Evolutionary conservation across 2,329 filamentous ascomycete genomes (phyloP).

Genomic region (Phaeosphaeriaceae sp.): DNA sequence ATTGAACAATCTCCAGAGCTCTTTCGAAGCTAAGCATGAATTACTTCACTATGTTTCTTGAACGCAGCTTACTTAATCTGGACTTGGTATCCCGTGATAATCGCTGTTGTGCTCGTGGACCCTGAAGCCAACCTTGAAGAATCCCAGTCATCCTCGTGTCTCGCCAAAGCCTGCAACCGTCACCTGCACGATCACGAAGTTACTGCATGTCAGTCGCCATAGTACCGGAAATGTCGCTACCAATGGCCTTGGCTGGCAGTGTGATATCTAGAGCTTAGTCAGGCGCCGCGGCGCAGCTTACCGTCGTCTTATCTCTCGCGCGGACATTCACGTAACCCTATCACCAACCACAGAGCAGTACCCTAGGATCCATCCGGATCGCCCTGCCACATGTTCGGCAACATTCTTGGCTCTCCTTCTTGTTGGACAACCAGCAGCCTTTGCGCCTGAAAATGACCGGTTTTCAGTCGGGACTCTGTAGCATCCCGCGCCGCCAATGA

Average conservation of each 20-base stretch:
- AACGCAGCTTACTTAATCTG: background rate
- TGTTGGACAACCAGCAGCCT: conserved; percentile 23
- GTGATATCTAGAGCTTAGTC: conserved; percentile 21
- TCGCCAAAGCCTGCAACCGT: conserved; percentile 22
- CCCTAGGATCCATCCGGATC: background rate
- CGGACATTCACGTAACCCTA: background rate
- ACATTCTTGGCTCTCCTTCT: conserved; percentile 26
- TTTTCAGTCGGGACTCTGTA: conserved; percentile 17
- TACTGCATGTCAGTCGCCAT: conserved; percentile 12
- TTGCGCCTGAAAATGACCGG: conserved; percentile 19
- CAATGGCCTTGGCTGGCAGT: conserved; percentile 21
- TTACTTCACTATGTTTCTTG: too few relatives aligned
- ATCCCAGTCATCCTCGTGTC: conserved; percentile 23
- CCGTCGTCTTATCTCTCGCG: conserved; percentile 29
- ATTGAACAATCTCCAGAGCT: too few relatives aligned
- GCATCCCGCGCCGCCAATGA: conserved; percentile 40
- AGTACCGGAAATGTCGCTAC: conserved; percentile 16
- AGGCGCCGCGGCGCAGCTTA: conserved; percentile 25
- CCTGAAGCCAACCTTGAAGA: background rate
- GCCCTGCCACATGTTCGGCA: conserved; percentile 21
- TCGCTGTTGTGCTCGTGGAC: background rate
- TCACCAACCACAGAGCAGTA: background rate
- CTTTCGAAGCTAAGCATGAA: too few relatives aligned
- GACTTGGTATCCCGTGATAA: background rate
- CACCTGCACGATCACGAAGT: conserved; percentile 4